Base-by-base conservation (phyloP, 2,329 filamentous ascomycete species). In the Nemania serpens region DNA sequence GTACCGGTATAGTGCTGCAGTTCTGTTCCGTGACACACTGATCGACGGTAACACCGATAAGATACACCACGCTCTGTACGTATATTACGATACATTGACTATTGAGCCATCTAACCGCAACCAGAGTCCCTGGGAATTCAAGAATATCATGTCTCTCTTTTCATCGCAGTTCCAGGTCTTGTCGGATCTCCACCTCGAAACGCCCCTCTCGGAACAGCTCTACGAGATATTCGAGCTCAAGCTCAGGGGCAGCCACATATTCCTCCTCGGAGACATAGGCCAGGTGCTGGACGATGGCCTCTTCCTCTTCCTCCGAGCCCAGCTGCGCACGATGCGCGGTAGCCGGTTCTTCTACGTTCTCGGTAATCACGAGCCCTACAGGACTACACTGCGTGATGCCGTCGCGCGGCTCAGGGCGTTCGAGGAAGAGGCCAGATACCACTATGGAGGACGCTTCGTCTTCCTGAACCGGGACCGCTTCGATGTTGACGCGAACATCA, bases 151-250 rank as follows among this genome's bases (percentile, higher is more conserved):
- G 55, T 58, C 49, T 25, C 13, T 39, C 48, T 53, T 58, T n/a
- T 15, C 34, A n/a, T 48, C 42, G 42, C 55, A 36, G 42, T 53
- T 58, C 55, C 56, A 58, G 42, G 36, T 58, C 49, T 53, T 53
- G 22, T 58, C 56, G 3, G 56, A 58, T 53, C 56, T 58, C 34
- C 56, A 58, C 49, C 56, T 58, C 56, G 56, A 58, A 22, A 58
- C 42, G 29, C 49, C 49, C 41, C 41, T 53, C 41, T 36, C 2
- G 11, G 42, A 42, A 48, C 49, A 42, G 45, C 49, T 48, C 22
- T 58, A 58, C 42, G 12, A 25, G 17, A 58, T 22, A 47, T 48
- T 58, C 33, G 33, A 11, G 41, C 20, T 58, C 41, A 15, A 12
- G 20, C 17, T 58, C 42, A 6, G 33, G 48, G 55, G 55, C 20